These are phyloP conservation scores for Cerioporus squamosus DNA, from an alignment of 1,284 basidiomycete species.

Conservation along the genomic window DNA sequence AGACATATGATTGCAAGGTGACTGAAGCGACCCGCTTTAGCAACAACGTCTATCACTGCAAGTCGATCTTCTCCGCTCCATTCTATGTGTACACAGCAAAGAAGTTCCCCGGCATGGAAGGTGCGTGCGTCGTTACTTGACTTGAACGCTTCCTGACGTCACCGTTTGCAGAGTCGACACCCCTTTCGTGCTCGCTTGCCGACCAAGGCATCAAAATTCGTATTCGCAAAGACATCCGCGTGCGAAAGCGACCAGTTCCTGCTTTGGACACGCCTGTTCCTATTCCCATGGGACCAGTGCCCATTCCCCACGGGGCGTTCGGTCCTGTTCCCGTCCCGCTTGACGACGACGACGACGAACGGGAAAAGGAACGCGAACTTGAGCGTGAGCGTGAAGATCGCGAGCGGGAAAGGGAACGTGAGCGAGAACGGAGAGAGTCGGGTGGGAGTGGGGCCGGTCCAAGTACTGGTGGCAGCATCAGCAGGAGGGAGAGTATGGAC, in stretches of 20 bases:
- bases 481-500: slow-evolving; percentile 22
- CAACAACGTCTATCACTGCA: slow-evolving; percentile 67
- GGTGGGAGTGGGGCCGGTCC: slow-evolving; percentile 24
- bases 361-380: slow-evolving; percentile 26
- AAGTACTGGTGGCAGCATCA: slow-evolving; percentile 14
- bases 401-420: slow-evolving; percentile 28
- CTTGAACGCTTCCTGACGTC: slow-evolving; percentile 4
- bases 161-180: slow-evolving; percentile 74
- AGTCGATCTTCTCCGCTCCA: slow-evolving; percentile 82
- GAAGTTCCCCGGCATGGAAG: slow-evolving; percentile 94
- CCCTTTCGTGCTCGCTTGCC: slow-evolving; percentile 85
- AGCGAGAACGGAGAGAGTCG: slow-evolving; percentile 26
- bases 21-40: slow-evolving; percentile 10
- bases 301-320: slow-evolving; percentile 24
- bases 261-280: slow-evolving; percentile 38
- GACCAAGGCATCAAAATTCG: slow-evolving; percentile 94
- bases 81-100: slow-evolving; percentile 95
- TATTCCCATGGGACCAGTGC: slow-evolving; percentile 26
- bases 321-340: slow-evolving; percentile 42
- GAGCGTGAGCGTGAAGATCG: slow-evolving; percentile 29
- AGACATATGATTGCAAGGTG: not conserved
- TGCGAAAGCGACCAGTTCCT: slow-evolving; percentile 66
- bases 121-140: slow-evolving; percentile 45
- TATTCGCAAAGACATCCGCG: slow-evolving; percentile 86
- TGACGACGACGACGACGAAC: slow-evolving; percentile 33